Base-by-base conservation (phyloP, 2,329 filamentous ascomycete species). In the Davidsoniella eucalypti region DNA sequence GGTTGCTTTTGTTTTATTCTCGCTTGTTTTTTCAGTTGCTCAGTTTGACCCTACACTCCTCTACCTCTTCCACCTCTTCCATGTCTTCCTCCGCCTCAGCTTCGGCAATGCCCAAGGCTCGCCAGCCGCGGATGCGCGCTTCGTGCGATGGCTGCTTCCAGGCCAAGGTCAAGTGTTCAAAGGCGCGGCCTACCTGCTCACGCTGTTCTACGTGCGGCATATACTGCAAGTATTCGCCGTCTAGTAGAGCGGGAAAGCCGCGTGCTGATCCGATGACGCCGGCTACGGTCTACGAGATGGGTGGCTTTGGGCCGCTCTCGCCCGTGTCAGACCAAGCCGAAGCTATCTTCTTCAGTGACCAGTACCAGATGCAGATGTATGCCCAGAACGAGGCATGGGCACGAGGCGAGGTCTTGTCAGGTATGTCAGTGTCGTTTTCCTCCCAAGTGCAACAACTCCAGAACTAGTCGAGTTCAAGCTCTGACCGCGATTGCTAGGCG, bases 111-210 rank as follows among this genome's bases (percentile, higher is more conserved):
- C 56, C 56, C 26, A 67, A 66, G 52, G 56, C 61, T 53, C 63
- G 64, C 33, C 64, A 67, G 55, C 65, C 65, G 44, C 65, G 67
- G 43, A 60, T 71, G 26, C 62, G 69, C 52, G 67, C 67, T 18
- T 74, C 71, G 16, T 75, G 72, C 57, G 71, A 75, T 54, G 69
- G 69, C 6, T 75, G 72, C 60, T 73, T 74, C 58, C 60, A 72
- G 17, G 71, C 71, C 54, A 75, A 75, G 57, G 71, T 75, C 60
- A 75, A 74, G 56, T 75, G 72, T 59, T 72, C 69, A 54, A 75
- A 75, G 55, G 63, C 64, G 2, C 62, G 69, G n/a, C 72, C 72
- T 1, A 67, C 73, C 45, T 75, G 72, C 58, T 65, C 66, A n/a
- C 65, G 71, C 39, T 75, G 72, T 54, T 62, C 74, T 2, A 58